Percentiles rank a stretch among this genome's conserved stretches.
Evolutionary conservation across 2,329 filamentous ascomycete genomes (phyloP).

Genomic region (Trichoderma gracile): DNA sequence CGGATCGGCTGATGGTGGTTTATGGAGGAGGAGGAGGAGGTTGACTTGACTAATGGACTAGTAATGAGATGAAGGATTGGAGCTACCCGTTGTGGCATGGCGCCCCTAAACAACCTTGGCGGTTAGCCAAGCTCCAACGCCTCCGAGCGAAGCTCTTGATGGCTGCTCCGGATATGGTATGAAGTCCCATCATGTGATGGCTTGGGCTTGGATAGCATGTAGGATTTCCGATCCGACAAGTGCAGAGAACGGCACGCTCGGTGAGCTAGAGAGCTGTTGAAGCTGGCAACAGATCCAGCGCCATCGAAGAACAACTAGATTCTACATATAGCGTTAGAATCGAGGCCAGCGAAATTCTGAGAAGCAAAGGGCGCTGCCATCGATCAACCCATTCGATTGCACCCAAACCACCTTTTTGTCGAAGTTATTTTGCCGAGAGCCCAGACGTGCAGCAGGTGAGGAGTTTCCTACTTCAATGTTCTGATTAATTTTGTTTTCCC

Average conservation of each 20-base stretch:
- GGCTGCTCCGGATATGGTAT: not conserved
- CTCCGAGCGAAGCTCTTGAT: conserved; percentile 6
- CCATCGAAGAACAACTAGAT: not conserved
- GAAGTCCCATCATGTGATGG: conserved; percentile 6
- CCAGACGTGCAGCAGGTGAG: not conserved
- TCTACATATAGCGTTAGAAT: too few relatives aligned
- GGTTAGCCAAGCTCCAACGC: conserved; percentile 10
- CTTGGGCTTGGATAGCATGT: not conserved
- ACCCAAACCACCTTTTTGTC: not conserved
- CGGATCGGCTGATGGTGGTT: conserved; percentile 1
- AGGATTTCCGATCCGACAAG: not conserved
- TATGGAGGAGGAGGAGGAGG: not conserved
- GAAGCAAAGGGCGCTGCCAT: not conserved
- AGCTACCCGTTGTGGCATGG: conserved; percentile 19
- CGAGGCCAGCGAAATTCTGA: not conserved
- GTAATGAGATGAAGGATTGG: not conserved
- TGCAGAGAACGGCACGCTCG: not conserved
- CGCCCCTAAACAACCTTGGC: conserved; percentile 13
- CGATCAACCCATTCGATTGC: not conserved
- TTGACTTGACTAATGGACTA: not conserved
- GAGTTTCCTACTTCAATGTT: too few relatives aligned
- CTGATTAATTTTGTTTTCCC: not conserved
- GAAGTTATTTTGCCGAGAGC: not conserved
- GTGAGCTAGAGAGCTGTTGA: not conserved
- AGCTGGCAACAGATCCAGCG: not conserved